phyloP scores from a whole-genome alignment of 2,329 filamentous ascomycete species.

The Microcyclosporella mali region DNA sequence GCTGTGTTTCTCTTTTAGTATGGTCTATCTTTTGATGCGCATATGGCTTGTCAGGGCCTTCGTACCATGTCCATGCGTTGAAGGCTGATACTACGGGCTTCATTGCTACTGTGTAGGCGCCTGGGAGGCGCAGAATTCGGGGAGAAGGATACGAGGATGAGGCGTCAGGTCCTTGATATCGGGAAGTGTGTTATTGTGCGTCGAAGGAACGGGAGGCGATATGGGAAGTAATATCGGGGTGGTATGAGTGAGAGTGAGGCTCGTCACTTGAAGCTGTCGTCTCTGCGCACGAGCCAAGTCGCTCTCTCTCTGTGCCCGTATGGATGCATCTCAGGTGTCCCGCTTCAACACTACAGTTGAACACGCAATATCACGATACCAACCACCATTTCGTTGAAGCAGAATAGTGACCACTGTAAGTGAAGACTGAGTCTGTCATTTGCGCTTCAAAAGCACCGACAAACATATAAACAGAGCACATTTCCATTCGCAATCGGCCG shows the following conservation, averaged over 20 bases:
- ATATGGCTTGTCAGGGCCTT: not conserved
- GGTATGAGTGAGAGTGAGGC: too few species aligned
- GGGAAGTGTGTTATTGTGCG: not conserved
- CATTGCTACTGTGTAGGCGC: constrained; percentile 53
- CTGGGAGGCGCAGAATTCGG: constrained; percentile 3
- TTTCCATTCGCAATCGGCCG: too few species aligned
- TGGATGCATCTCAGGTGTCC: too few species aligned
- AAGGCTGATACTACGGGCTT: constrained; percentile 89
- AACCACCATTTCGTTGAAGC: too few species aligned
- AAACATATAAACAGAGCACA: not conserved
- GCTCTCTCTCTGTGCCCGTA: too few species aligned
- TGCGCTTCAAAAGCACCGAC: not conserved
- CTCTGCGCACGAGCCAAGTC: too few species aligned
- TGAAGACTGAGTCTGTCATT: too few species aligned
- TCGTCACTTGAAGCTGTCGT: too few species aligned
- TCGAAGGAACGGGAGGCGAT: not conserved
- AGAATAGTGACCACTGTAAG: too few species aligned
- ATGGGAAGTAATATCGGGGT: not conserved
- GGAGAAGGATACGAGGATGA: not conserved
- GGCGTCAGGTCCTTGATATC: not conserved
- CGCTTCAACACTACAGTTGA: too few species aligned
- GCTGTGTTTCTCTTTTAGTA: constrained; percentile 44
- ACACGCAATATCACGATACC: not conserved
- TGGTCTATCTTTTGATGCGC: not conserved
- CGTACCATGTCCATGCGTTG: constrained; percentile 91